Conservation (phyloP, 805 yeast species). For the Spathaspora arborariae region DNA sequence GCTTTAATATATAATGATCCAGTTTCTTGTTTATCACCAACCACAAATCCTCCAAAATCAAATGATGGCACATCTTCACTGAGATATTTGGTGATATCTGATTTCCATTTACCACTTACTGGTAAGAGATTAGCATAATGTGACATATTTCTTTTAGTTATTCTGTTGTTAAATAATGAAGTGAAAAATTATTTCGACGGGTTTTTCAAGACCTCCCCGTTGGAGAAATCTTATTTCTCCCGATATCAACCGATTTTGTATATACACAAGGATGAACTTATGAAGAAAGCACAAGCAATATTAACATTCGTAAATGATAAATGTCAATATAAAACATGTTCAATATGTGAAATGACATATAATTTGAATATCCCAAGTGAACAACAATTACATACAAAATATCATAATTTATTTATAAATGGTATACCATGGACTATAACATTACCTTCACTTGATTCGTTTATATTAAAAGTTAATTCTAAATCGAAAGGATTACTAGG, state of each 20-base stretch:
- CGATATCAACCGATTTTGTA: not conserved
- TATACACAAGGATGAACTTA: not conserved
- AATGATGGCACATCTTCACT: constrained; percentile 90
- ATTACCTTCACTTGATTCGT: not conserved
- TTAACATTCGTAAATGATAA: constrained; percentile 6
- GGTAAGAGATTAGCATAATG: constrained; percentile 60
- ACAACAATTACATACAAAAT: constrained; percentile 44
- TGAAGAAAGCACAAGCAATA: constrained; percentile 12
- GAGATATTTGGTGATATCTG: constrained; percentile 69
- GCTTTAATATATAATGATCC: constrained; percentile 83
- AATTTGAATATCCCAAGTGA: constrained; percentile 39
- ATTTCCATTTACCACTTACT: constrained; percentile 75
- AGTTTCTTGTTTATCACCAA: constrained; percentile 67
- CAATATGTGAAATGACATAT: constrained; percentile 54
- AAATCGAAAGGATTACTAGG: not conserved
- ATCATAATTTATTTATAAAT: constrained; percentile 45
- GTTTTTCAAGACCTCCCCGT: too few relatives aligned
- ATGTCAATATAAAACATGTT: constrained; percentile 29
- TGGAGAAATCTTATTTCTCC: too few relatives aligned
- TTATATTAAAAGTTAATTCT: not conserved
- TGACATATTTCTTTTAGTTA: constrained; percentile 9
- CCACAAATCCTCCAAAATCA: constrained; percentile 93
- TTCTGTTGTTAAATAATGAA: not conserved
- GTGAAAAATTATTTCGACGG: not conserved
- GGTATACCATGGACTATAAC: constrained; percentile 49